Conservation (phyloP, 2,329 filamentous ascomycete species). For the Alternaria conjuncta region DNA sequence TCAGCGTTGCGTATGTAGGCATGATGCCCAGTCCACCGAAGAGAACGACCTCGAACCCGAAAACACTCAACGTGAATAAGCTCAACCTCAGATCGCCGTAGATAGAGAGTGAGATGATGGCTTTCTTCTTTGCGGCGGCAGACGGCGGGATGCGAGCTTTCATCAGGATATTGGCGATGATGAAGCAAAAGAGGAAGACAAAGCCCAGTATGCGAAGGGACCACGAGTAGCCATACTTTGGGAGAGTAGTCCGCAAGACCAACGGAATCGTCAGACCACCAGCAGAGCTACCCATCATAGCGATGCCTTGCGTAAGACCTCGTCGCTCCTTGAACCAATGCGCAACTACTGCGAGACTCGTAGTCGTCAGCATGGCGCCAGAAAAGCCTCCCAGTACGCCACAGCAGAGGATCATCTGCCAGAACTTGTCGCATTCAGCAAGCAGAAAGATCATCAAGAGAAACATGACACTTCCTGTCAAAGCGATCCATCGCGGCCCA, state of each 20-base stretch:
- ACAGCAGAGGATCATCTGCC: slow-evolving; percentile 52
- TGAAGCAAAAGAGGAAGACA: slow-evolving; percentile 40
- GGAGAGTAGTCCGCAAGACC: slow-evolving; percentile 41
- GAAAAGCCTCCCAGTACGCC: slow-evolving; percentile 50
- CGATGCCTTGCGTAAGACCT: slow-evolving; percentile 49
- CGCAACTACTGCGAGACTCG: slow-evolving; percentile 43
- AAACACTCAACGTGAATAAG: slow-evolving; percentile 45
- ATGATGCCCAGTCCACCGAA: slow-evolving; percentile 50
- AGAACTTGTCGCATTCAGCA: slow-evolving; percentile 47
- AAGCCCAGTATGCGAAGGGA: slow-evolving; percentile 51
- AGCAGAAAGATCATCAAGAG: slow-evolving; percentile 42
- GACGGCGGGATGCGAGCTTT: slow-evolving; percentile 44
- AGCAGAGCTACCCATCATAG: slow-evolving; percentile 46
- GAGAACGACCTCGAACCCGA: slow-evolving; percentile 48
- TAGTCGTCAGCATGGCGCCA: slow-evolving; percentile 49
- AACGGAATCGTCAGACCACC: slow-evolving; percentile 48
- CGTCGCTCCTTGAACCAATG: slow-evolving; percentile 50
- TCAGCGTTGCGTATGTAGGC: slow-evolving; percentile 51
- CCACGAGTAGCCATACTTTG: slow-evolving; percentile 47
- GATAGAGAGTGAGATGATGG: slow-evolving; percentile 45
- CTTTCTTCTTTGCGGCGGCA: slow-evolving; percentile 38
- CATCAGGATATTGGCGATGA: slow-evolving; percentile 42
- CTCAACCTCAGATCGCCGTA: slow-evolving; percentile 43
- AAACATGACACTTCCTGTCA: slow-evolving; percentile 36
- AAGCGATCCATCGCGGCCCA: slow-evolving; percentile 43